Conservation (phyloP, 768 basidiomycete genomes). For the Boletus rubroflammeus region DNA sequence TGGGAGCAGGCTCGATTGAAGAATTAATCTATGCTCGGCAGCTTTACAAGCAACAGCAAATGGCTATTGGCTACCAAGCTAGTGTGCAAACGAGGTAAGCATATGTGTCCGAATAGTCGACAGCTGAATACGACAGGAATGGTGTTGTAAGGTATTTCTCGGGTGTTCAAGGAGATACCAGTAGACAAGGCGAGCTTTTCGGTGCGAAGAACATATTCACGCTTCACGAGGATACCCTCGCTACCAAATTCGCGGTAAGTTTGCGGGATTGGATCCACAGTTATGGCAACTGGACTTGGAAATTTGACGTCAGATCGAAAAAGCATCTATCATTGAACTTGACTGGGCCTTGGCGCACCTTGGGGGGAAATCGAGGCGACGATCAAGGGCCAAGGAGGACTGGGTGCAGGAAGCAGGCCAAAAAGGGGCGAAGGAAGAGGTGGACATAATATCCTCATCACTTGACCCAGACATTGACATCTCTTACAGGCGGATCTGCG, state of each 20-base stretch:
- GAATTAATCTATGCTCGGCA: conserved; percentile 87
- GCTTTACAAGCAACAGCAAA: conserved; percentile 91
- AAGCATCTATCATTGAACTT: conserved; percentile 65
- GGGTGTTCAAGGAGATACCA: conserved; percentile 76
- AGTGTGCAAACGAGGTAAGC: conserved; percentile 74
- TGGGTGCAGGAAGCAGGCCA: conserved; percentile 44
- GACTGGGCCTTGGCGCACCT: conserved; percentile 80
- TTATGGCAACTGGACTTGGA: background rate
- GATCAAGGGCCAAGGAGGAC: conserved; percentile 33
- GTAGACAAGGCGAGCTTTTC: conserved; percentile 77
- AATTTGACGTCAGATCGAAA: conserved; percentile 59
- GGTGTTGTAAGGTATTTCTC: conserved; percentile 59
- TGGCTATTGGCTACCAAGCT: conserved; percentile 85
- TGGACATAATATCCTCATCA: background rate
- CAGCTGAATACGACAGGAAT: background rate
- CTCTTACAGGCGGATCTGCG: conserved; percentile 46
- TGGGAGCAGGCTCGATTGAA: conserved; percentile 85
- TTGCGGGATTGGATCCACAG: background rate
- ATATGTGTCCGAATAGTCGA: background rate
- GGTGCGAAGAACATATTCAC: conserved; percentile 84
- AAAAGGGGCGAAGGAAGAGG: conserved; percentile 41
- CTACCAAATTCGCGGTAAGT: conserved; percentile 72
- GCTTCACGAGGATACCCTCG: conserved; percentile 63
- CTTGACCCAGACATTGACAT: background rate
- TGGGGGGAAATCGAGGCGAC: conserved; percentile 39